These are phyloP conservation scores for Sporothrix pseudoabietina DNA, from an alignment of 2,329 filamentous ascomycete species.

Conservation along the genomic window DNA sequence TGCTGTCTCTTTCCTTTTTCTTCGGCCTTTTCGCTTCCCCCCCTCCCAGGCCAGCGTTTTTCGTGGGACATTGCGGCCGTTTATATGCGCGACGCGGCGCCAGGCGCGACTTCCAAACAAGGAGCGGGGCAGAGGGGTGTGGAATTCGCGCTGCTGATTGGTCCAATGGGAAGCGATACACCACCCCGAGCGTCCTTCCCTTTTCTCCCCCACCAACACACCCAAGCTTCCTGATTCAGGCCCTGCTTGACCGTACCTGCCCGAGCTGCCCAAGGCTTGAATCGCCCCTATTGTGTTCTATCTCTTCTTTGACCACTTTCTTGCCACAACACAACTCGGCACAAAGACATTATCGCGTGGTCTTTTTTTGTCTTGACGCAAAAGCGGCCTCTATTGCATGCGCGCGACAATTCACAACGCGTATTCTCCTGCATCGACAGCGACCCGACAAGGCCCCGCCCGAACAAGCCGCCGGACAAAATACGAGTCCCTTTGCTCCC, in stretches of 20 bases:
- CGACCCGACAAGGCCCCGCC: background rate
- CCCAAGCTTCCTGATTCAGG: constrained; percentile 13
- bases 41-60: constrained; percentile 34
- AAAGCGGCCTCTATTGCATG: background rate
- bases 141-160: constrained; percentile 25
- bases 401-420: background rate
- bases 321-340: constrained; percentile 1
- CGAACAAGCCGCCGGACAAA: background rate
- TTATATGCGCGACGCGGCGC: constrained; percentile 51
- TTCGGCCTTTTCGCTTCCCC: constrained; percentile 25
- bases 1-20: constrained; percentile 8
- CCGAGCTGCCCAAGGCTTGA: background rate
- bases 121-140: constrained; percentile 32
- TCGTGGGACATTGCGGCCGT: constrained; percentile 49
- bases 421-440: background rate
- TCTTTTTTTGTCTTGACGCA: background rate
- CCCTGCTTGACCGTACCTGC: background rate
- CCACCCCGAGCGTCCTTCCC: background rate
- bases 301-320: background rate
- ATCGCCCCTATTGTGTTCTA: background rate
- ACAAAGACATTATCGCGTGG: background rate
- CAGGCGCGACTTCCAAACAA: constrained; percentile 34
- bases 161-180: background rate
- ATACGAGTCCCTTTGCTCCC: background rate
- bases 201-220: background rate